Conservation (phyloP, 78 protist genomes). For the Dictyostelium citrinum region DNA sequence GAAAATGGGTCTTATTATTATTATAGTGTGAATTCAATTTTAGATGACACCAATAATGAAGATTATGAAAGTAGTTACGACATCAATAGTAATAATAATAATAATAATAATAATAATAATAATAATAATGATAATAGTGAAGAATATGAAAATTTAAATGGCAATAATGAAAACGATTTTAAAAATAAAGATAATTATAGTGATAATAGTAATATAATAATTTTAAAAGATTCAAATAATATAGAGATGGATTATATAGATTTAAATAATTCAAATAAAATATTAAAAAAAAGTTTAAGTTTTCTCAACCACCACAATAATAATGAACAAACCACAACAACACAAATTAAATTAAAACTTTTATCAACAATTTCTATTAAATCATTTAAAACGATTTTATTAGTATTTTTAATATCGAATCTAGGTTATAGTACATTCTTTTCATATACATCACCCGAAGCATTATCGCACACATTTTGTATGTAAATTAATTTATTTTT, state of each 20-base stretch:
- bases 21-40: not conserved
- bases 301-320: not conserved
- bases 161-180: not conserved
- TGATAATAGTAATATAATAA: not conserved
- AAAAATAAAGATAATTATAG: not conserved
- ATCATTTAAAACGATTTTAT: not conserved
- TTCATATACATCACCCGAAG: slow-evolving; percentile 64
- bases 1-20: not conserved
- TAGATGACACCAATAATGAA: not conserved
- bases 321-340: not conserved
- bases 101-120: not conserved
- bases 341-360: not conserved
- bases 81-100: not conserved
- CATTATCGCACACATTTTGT: slow-evolving; percentile 55
- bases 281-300: not conserved
- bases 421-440: slow-evolving; percentile 58
- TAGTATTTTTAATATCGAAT: slow-evolving; percentile 59
- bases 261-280: not conserved
- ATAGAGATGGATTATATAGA: not conserved
- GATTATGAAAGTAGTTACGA: not conserved
- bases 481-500: not conserved
- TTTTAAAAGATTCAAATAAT: not conserved
- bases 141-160: not conserved
- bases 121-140: not conserved
- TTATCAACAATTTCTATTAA: not conserved